Conservation (phyloP, 2,329 filamentous ascomycete species). For the Penicillium sp. region DNA sequence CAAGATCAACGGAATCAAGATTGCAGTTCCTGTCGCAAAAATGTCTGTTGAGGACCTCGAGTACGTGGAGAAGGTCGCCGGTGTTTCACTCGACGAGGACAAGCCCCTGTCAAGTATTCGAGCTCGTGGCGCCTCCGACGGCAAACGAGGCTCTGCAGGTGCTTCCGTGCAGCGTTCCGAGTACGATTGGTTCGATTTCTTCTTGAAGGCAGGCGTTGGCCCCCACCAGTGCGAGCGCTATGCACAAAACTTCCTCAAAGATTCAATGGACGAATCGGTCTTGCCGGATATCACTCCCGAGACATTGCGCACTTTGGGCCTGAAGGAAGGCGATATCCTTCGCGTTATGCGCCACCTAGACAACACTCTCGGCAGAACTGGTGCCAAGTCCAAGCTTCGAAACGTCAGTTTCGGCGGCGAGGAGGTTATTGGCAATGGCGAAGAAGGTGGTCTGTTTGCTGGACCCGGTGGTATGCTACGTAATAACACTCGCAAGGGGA, state of each 20-base stretch:
- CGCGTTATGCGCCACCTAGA: conserved; percentile 91
- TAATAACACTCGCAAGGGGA: conserved; percentile 92
- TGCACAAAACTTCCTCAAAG: conserved; percentile 80
- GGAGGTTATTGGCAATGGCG: conserved; percentile 59
- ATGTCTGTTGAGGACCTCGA: conserved; percentile 96
- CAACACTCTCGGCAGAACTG: conserved; percentile 70
- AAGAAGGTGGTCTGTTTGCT: conserved; percentile 78
- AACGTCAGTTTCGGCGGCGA: conserved; percentile 56
- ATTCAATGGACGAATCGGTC: conserved; percentile 95
- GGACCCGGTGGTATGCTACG: conserved; percentile 86
- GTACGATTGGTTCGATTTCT: conserved; percentile 99
- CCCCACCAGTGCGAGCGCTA: conserved; percentile 94
- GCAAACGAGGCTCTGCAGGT: conserved; percentile 43
- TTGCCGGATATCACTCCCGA: conserved; percentile 84
- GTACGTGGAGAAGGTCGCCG: conserved; percentile 87
- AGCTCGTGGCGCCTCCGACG: conserved; percentile 33
- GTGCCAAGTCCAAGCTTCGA: conserved; percentile 56
- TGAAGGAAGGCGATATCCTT: conserved; percentile 94
- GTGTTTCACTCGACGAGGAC: conserved; percentile 84
- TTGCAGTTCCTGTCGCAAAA: conserved; percentile 90
- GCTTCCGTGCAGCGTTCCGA: conserved; percentile 53
- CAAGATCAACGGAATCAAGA: conserved; percentile 97
- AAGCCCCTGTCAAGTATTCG: conserved; percentile 85
- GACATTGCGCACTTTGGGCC: conserved; percentile 81
- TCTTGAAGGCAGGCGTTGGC: conserved; percentile 86